Base-by-base conservation (phyloP, 805 yeast species). In the Candida golubevii region DNA sequence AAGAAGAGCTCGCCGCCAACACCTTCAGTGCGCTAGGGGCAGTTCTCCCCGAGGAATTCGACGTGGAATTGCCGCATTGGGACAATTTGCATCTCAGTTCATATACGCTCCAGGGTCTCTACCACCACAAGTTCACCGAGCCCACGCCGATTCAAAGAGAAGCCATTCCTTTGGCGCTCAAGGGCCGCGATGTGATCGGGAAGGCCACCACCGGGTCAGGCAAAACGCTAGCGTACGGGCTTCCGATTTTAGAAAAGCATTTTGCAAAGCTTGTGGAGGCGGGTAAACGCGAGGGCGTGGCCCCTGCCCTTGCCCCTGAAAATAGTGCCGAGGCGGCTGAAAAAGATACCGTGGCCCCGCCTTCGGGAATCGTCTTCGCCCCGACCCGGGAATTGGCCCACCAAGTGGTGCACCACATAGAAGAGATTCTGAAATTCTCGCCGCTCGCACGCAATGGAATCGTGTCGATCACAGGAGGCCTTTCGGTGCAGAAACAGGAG, bases 121-220 rank as follows among this genome's bases (percentile, higher is more conserved):
- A 73, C 3, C 66, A 69, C 13, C 64, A 83, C 10, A 79, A 77
- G 1, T 93, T 85, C 62, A 57, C 52, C 1, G 64, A 69, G 18
- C 99, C 99, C 8, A 90, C 98, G 0, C 86, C 83, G 30, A 89
- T 93, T 58, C 99, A 93, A 65, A 74, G 72, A 47, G 67, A 69
- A 45, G 72, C 91, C 8, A 82, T 93, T 43, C 96, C 98, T 2
- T 56, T 73, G 26, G 88, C 91, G 2, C 46, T 88, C 11, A 70
- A 72, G 27, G 95, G 90, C 6, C 74, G 72, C 31, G 98, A 93
- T 65, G 78, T 93, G 4, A 82, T 93, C 52, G 99, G 99, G 44
- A 93, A 91, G 60, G 99, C 99, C 12, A 84, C 93, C 9, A 93
- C 99, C 1, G 99, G 99, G 62, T 87, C 96, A 1, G 99, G 99